These are phyloP conservation scores for Rheum nobile DNA, from an alignment of 148 eudicot genomes.

Conservation along the genomic window DNA sequence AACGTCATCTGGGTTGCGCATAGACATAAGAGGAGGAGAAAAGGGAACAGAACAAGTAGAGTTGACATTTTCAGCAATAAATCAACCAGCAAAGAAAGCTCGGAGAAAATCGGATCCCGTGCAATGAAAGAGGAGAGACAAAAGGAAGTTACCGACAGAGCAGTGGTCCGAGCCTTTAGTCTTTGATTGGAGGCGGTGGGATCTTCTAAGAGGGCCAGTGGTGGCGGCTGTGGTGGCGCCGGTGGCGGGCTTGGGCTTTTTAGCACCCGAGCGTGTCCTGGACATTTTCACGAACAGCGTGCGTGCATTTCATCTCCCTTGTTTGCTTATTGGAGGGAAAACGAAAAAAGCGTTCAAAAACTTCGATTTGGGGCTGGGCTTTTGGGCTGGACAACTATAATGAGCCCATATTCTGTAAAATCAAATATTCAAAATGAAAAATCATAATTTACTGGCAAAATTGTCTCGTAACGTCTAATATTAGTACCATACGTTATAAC, in stretches of 20 bases:
- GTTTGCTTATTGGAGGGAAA: not conserved
- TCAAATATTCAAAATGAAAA: not conserved
- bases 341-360: not conserved
- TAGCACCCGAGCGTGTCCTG: not conserved
- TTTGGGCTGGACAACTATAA: not conserved
- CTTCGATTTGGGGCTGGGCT: not conserved
- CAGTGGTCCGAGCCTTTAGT: not conserved
- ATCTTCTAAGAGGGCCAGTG: not conserved
- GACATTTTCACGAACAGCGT: slow-evolving; percentile 6
- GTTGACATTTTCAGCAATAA: not conserved
- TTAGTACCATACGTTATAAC: too few species aligned
- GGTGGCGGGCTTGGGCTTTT: not conserved
- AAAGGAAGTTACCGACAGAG: not conserved
- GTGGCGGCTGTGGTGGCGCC: not conserved
- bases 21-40: not conserved
- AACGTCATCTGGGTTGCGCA: not conserved
- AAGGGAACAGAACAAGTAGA: not conserved
- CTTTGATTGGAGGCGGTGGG: not conserved
- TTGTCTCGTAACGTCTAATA: too few species aligned
- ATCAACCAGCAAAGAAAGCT: not conserved
- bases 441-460: too few species aligned
- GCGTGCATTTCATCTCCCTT: not conserved
- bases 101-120: not conserved
- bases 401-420: not conserved
- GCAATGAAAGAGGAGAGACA: not conserved